Percentiles rank a stretch among this genome's conserved stretches.
Evolutionary conservation across 768 basidiomycete species (phyloP).

Genomic region (Infundibulicybe gibba): DNA sequence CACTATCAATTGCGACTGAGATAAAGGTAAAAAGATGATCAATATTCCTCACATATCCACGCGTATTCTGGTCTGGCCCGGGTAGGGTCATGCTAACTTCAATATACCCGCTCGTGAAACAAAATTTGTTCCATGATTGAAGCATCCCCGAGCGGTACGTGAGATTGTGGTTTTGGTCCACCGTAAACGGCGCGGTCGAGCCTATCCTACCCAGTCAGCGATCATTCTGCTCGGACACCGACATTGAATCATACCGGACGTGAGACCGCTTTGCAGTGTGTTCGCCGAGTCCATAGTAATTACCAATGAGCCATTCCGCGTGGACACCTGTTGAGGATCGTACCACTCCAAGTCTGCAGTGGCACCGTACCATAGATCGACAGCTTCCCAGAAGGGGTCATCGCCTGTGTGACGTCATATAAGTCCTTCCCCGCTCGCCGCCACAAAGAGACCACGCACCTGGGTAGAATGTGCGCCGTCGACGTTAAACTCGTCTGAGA

Average conservation of each 20-base stretch:
- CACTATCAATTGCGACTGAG: constrained; percentile 38
- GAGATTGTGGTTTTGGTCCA: constrained; percentile 49
- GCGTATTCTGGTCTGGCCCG: constrained; percentile 49
- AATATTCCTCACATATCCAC: constrained; percentile 38
- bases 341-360: constrained; percentile 79
- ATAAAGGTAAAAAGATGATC: not conserved
- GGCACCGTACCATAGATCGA: constrained; percentile 67
- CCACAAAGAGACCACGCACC: constrained; percentile 25
- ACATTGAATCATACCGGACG: constrained; percentile 19
- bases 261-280: constrained; percentile 25
- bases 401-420: constrained; percentile 36
- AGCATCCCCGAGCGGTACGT: constrained; percentile 75
- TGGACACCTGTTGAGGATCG: constrained; percentile 63
- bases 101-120: constrained; percentile 77
- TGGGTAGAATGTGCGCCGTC: constrained; percentile 54
- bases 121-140: constrained; percentile 90
- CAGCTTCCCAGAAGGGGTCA: constrained; percentile 72
- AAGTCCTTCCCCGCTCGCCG: too few species aligned
- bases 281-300: constrained; percentile 58
- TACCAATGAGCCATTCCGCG: constrained; percentile 59
- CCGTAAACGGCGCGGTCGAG: constrained; percentile 44
- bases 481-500: constrained; percentile 66
- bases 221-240: not conserved
- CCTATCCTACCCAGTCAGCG: constrained; percentile 13
- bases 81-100: constrained; percentile 64